phyloP scores from a whole-genome alignment of 106 monocot species.

The Hemerocallis citrina region DNA sequence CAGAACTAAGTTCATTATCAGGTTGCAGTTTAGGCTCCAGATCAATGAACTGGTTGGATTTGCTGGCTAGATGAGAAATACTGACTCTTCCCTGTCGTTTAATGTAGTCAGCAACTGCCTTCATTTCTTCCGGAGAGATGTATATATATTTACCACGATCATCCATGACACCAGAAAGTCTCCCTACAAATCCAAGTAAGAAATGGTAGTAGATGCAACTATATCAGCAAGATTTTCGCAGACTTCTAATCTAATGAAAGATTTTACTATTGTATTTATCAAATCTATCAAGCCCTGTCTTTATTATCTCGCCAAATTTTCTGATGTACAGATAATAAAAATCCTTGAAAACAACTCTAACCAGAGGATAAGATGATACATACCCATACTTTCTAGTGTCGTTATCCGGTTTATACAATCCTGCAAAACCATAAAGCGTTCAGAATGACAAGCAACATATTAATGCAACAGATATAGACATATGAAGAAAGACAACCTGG shows the following conservation, averaged over 20 bases:
- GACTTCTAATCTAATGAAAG: too few relatives aligned
- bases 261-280: too few relatives aligned
- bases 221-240: too few relatives aligned
- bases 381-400: slow-evolving; percentile 67
- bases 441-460: background rate
- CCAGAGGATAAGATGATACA: background rate
- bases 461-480: background rate
- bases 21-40: slow-evolving; percentile 59
- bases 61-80: slow-evolving; percentile 85
- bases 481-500: background rate
- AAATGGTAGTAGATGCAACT: too few relatives aligned
- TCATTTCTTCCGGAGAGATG: slow-evolving; percentile 91
- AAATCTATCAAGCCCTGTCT: too few relatives aligned
- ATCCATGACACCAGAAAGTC: slow-evolving; percentile 96
- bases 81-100: slow-evolving; percentile 74
- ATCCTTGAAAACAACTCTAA: too few relatives aligned
- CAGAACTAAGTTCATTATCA: slow-evolving; percentile 21
- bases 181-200: slow-evolving; percentile 34
- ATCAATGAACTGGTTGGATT: slow-evolving; percentile 96
- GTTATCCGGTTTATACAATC: slow-evolving; percentile 88
- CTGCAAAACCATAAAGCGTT: slow-evolving; percentile 24
- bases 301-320: too few relatives aligned
- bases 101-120: slow-evolving; percentile 88
- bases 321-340: too few relatives aligned
- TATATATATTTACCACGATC: slow-evolving; percentile 94